Evolutionary conservation across 495 filamentous ascomycete species (phyloP), one percentile per base, ranked within the genome.

Genomic region (Oleoguttula mirabilis): DNA sequence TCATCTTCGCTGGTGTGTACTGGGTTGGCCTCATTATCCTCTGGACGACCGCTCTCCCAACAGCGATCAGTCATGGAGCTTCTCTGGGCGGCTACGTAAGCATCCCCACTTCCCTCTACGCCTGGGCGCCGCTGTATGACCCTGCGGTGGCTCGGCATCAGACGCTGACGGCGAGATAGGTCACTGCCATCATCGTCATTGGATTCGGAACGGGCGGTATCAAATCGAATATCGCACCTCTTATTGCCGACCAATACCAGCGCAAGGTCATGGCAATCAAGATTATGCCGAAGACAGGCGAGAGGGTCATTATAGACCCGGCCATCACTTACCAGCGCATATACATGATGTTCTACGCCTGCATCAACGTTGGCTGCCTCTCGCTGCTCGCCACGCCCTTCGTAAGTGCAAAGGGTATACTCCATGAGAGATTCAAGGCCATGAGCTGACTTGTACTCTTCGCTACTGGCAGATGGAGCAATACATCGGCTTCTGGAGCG

Each of bases 291-390:
- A 69, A 72, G 60, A 75, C 66, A 39, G 84, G 84, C 39, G 80
- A 86, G 63, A 70, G 73, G 23, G 78, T 83, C 19, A 73, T 90
- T 39, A 73, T 87, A 30, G 81, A 87, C 53, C 82, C 84, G 1
- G 66, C 73, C 32, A 69, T 82, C 34, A 86, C 82, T 10, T 72
- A 82, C 44, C 79, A 84, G 62, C 70, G 76, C 32, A 78, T 88
- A 42, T 80, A 80, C 66, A 76, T 79, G 70, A 55, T 63, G 32
- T 64, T 62, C 60, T 86, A 86, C 56, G 60, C 72, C 32, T 76
- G 77, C 50, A 82, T 88, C 67, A 88, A 94, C 65, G 50, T 92
- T 42, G 84, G 83, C 11, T 72, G 69, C 38, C 74, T 75, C 50
- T 79, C 70, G 47, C 68, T 73, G 47, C 67, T 76, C 39, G 74